These are phyloP conservation scores for Salix koriyanagi DNA, from an alignment of 345 rosid genomes.

Conservation along the genomic window DNA sequence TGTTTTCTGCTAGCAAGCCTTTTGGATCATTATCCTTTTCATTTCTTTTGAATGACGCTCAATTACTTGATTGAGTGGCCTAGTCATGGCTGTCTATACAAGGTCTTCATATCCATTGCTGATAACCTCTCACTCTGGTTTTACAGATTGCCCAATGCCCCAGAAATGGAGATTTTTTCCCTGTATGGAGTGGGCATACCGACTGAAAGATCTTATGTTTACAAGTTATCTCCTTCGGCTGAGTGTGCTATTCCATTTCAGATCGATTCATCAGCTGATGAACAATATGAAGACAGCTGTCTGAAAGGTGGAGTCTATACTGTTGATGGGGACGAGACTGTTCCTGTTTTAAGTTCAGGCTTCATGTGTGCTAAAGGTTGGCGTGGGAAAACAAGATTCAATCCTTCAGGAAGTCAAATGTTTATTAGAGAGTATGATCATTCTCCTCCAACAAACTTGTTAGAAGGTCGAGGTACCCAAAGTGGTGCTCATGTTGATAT, in stretches of 20 bases:
- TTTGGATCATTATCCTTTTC: background rate
- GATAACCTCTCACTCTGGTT: conserved; percentile 17
- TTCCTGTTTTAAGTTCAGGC: conserved; percentile 83
- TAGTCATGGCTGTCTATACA: background rate
- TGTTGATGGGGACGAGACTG: conserved; percentile 90
- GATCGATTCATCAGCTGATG: conserved; percentile 67
- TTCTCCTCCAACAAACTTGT: conserved; percentile 76
- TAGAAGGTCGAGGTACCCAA: conserved; percentile 89
- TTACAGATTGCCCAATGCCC: conserved; percentile 83
- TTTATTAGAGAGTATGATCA: conserved; percentile 75
- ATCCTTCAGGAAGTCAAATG: conserved; percentile 77
- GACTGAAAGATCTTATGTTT: conserved; percentile 84
- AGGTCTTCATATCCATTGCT: background rate
- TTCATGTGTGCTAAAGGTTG: conserved; percentile 95
- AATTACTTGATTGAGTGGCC: background rate
- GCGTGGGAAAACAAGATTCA: conserved; percentile 91
- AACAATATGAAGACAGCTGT: conserved; percentile 57
- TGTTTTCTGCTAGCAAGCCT: background rate
- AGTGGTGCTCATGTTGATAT: conserved; percentile 93
- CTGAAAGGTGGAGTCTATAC: conserved; percentile 76
- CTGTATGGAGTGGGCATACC: conserved; percentile 92
- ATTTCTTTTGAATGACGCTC: background rate
- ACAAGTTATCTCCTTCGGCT: conserved; percentile 59
- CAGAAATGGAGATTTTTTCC: conserved; percentile 87
- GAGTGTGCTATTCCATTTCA: conserved; percentile 90